phyloP scores from a whole-genome alignment of 1,139 yeast genomes.

The Candida buenavistaensis region DNA sequence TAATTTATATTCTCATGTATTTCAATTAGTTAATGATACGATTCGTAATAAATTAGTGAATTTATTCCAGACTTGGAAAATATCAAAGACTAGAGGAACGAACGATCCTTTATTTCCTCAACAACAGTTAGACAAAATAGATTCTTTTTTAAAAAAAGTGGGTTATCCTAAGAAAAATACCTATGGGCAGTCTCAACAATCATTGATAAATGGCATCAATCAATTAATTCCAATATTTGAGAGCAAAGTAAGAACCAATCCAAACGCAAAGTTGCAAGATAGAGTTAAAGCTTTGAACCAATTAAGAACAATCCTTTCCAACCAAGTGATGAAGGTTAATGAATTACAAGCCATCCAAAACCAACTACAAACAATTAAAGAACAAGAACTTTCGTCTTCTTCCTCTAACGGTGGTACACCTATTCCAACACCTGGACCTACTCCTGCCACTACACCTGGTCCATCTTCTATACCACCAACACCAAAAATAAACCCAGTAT shows the following conservation, averaged over 20 bases:
- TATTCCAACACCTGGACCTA: conserved; percentile 11
- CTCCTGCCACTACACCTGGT: conserved; percentile 14
- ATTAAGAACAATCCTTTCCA: conserved; percentile 37
- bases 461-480: conserved; percentile 12
- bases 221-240: conserved; percentile 41
- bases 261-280: conserved; percentile 37
- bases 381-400: conserved; percentile 27
- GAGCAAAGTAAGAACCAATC: conserved; percentile 26
- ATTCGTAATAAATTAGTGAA: conserved; percentile 72
- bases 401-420: conserved; percentile 13
- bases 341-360: conserved; percentile 44
- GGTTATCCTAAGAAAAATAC: conserved; percentile 19
- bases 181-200: conserved; percentile 16
- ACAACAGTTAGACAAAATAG: conserved; percentile 71
- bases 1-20: conserved; percentile 72
- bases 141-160: conserved; percentile 60
- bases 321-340: conserved; percentile 37
- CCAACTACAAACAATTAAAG: conserved; percentile 29
- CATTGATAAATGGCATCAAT: conserved; percentile 45
- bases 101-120: conserved; percentile 71
- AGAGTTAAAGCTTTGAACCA: conserved; percentile 46
- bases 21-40: conserved; percentile 73
- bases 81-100: conserved; percentile 52
- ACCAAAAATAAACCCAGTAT: conserved; percentile 15
- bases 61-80: conserved; percentile 86